Percentiles rank a stretch among this genome's conserved stretches.
phyloP scores from a whole-genome alignment of 352 stramenopile species.

The Globisporangium barbulae region DNA sequence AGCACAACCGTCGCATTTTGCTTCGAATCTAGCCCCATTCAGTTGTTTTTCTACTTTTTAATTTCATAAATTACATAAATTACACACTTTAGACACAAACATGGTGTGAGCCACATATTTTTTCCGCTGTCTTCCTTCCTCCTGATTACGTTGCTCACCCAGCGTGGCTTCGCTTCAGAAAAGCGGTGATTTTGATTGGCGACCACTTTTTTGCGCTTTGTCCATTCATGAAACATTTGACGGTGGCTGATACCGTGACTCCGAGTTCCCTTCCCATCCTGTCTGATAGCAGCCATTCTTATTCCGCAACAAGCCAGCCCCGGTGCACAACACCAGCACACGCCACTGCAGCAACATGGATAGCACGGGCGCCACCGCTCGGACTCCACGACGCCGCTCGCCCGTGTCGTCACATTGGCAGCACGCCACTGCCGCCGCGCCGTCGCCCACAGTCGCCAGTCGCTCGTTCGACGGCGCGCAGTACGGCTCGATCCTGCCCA shows the following conservation, averaged over 20 bases:
- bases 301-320: not conserved
- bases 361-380: constrained; percentile 71
- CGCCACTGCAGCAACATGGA: constrained; percentile 41
- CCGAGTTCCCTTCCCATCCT: not conserved
- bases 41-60: no score
- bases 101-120: not conserved
- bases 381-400: constrained; percentile 57
- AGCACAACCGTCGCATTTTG: not conserved
- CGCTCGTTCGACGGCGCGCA: constrained; percentile 36
- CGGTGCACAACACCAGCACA: not conserved
- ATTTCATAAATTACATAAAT: not conserved
- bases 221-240: not conserved
- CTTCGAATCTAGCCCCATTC: no score
- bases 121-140: not conserved
- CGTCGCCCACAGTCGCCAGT: constrained; percentile 27
- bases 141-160: not conserved
- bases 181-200: not conserved
- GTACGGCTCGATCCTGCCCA: constrained; percentile 18
- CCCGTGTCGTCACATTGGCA: constrained; percentile 19
- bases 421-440: constrained; percentile 9
- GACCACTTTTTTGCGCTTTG: not conserved
- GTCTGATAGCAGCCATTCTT: not conserved
- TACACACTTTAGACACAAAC: not conserved
- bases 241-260: not conserved
- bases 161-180: constrained; percentile 1